A percentile compares a stretch with the other conserved stretches of the same genome.
Evolutionary conservation across 192 early-diverging fungal species (phyloP).

Genomic region (Geranomyces variabilis): DNA sequence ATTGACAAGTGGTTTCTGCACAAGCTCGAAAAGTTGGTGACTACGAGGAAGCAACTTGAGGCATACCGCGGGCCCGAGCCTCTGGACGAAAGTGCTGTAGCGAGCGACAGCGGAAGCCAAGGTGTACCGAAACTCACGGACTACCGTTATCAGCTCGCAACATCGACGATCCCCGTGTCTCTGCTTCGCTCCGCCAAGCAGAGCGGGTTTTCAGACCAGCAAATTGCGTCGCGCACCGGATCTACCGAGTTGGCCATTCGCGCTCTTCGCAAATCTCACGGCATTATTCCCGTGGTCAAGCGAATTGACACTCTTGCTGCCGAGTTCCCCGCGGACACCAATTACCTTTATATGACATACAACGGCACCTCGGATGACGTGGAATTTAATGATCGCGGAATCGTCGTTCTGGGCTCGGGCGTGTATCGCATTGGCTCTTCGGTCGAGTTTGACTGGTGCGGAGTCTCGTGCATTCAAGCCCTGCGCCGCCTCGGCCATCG

Average conservation of each 20-base stretch:
- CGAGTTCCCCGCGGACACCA: constrained; percentile 95
- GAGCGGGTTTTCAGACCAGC: constrained; percentile 85
- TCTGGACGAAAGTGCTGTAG: constrained; percentile 33
- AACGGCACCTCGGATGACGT: constrained; percentile 88
- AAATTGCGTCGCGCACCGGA: constrained; percentile 69
- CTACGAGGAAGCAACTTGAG: constrained; percentile 54
- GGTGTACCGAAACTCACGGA: constrained; percentile 20
- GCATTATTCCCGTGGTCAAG: constrained; percentile 89
- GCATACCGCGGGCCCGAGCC: constrained; percentile 38
- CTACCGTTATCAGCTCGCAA: constrained; percentile 24
- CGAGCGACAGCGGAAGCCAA: constrained; percentile 5
- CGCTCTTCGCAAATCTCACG: constrained; percentile 64
- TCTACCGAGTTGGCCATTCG: constrained; percentile 70
- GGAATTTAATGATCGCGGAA: constrained; percentile 81
- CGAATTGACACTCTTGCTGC: constrained; percentile 95
- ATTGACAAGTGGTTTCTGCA: constrained; percentile 91
- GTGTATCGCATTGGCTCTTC: constrained; percentile 97
- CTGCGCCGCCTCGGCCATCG: constrained; percentile 77
- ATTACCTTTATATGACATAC: constrained; percentile 99
- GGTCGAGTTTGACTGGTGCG: constrained; percentile 98
- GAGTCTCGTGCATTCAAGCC: constrained; percentile 64
- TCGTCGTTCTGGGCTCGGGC: constrained; percentile 95
- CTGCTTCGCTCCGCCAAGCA: constrained; percentile 80
- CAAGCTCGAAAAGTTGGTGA: constrained; percentile 83
- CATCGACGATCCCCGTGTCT: constrained; percentile 58